phyloP scores from a whole-genome alignment of 2,329 filamentous ascomycete species.

The Cladophialophora exuberans region DNA sequence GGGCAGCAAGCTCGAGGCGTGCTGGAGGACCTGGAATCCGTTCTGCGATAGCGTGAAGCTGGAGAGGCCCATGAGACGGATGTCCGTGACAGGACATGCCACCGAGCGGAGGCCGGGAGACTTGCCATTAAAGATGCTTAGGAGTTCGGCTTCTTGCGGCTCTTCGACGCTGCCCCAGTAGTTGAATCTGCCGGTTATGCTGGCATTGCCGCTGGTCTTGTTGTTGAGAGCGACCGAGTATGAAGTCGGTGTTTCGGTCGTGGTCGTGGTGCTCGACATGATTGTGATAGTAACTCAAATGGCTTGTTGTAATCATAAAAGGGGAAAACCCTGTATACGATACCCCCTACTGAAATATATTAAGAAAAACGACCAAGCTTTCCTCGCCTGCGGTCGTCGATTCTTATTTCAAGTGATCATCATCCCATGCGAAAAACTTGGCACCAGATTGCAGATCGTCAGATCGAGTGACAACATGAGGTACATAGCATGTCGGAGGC shows the following conservation, averaged over 20 bases:
- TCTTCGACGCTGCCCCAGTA: constrained; percentile 8
- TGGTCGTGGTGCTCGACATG: constrained; percentile 1
- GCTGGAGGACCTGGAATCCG: constrained; percentile 14
- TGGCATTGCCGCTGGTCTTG: neutral
- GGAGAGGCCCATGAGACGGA: constrained; percentile 4
- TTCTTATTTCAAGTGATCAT: too few species aligned
- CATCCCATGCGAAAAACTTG: too few species aligned
- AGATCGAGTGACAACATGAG: too few species aligned
- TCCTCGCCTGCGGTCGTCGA: too few species aligned
- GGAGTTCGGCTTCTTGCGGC: constrained; percentile 8
- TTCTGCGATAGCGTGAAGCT: constrained; percentile 3
- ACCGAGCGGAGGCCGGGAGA: constrained; percentile 5
- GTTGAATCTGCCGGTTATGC: constrained; percentile 11
- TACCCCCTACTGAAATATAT: too few species aligned
- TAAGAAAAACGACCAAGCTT: too few species aligned
- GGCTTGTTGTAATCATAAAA: too few species aligned
- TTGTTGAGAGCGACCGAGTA: neutral
- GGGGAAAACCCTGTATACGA: too few species aligned
- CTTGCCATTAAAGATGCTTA: constrained; percentile 7
- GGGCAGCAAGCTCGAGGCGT: constrained; percentile 11
- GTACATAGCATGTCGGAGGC: too few species aligned
- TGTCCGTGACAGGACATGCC: constrained; percentile 9
- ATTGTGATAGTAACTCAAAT: neutral
- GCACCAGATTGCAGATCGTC: too few species aligned
- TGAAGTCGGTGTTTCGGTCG: neutral